Evolutionary conservation across 257 asterid genomes (phyloP), one percentile per base, ranked within the genome.

Genomic region (Primulina huaijiensis): DNA sequence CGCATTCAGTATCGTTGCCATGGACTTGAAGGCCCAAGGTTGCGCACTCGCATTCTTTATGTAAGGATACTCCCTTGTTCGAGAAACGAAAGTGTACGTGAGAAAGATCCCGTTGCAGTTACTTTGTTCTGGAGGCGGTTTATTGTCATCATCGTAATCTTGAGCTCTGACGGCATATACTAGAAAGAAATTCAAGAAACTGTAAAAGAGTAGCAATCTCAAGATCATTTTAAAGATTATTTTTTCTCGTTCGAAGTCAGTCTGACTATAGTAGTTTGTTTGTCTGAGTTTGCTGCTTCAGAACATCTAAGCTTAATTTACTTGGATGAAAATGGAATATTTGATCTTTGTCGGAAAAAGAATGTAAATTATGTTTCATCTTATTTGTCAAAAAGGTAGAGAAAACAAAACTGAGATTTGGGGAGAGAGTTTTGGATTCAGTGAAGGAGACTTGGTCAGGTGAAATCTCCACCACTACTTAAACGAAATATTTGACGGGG

Each of bases 1-100:
- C 1, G 83, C 67, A 64, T 82, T 84, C 34, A 83, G 75, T 34
- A 82, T 58, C 2, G 85, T 76, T 30, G 79, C 81, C 12, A 17
- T 69, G 46, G 85, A 74, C 62, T 71, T 80, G 58, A 85, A 85
- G 5, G 85, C 80, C 89, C 85, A 82, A 7, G 85, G 81, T 59
- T 85, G 89, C 23, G 87, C 85, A 8, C 72, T 71, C 33, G 74
- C 85, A 65, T 85, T 85, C 81, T 75, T 2, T 27, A 3, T 27
- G 30, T 27, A 27, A 3, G 30, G 30, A 27, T 27, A 27, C 30
- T 27, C 30, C 30, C 66, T 79, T 1, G 74, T 68, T 56, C 78
- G 79, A 7, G 77, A 77, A 8, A 74, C 20, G 55, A 81, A 82
- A 3, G 52, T 35, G 67, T 82, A 79, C 19, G 83, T 67, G 34